Base-by-base conservation (phyloP, 1,284 basidiomycete genomes). In the Sporisorium reilianum region DNA sequence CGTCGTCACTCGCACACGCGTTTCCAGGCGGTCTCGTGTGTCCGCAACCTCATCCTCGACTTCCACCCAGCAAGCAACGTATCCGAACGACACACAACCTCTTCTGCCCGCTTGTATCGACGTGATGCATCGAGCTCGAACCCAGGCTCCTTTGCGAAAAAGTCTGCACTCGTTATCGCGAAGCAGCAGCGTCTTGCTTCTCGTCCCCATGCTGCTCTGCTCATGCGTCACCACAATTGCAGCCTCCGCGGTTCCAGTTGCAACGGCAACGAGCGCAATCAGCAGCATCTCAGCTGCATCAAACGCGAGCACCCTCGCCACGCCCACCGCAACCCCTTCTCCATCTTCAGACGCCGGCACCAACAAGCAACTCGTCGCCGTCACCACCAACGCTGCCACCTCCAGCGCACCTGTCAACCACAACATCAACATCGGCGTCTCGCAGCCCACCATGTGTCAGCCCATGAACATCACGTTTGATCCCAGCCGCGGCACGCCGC, bases 381-480 rank as follows among this genome's bases (percentile, higher is more conserved):
- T 36, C 7, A 36, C 40, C 25, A 42, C 62, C 32, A 23, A 53
- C 14, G 25, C 42, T 7, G 32, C 58, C 3, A 5, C 30, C 40
- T 12, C 59, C 32, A 36, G 11, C 18, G 45, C 16, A 14, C 42
- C 67, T 2, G 20, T 36, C 1, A 54, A 65, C 5, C 63, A 70
- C 57, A 53, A 38, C 22, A 34, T 79, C 59, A 49, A 60, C n/a
- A 50, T 79, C 20, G 46, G 56, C 34, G 53, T 78, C 5, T 62
- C 76, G 4, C 69, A 71, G 23, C 75, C 79, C 3, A 41, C 45
- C 59, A 74, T 69, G 50, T 80, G 79, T 40, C 42, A 75, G 48
- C 50, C 56, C 34, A 64, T 80, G 60, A 75, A 79, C 61, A 79
- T 80, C 65, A 79, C 77, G 23, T 80, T 77, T 22, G 65, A 77